Conservation (phyloP, 2,329 filamentous ascomycete genomes). For the Tolypocladium tropicale region DNA sequence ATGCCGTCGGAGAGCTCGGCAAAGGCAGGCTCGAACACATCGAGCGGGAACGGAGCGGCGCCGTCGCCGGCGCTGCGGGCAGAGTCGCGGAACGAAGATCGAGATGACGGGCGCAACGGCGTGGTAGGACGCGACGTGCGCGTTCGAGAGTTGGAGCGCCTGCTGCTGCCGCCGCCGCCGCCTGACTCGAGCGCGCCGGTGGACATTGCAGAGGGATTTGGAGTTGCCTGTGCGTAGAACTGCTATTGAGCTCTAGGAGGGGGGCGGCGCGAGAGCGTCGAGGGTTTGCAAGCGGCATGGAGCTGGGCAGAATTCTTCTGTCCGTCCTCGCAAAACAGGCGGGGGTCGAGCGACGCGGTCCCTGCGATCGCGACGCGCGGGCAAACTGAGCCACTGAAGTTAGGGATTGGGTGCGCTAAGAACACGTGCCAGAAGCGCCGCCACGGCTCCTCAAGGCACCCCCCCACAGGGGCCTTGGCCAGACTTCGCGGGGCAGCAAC, state of each 20-base stretch:
- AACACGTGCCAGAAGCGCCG: not conserved
- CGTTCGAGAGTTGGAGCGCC: conserved; percentile 49
- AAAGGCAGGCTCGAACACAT: conserved; percentile 79
- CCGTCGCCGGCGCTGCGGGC: conserved; percentile 43
- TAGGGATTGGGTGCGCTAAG: not conserved
- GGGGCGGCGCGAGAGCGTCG: not conserved
- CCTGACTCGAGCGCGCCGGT: conserved; percentile 14
- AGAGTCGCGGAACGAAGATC: conserved; percentile 77
- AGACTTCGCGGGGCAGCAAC: not conserved
- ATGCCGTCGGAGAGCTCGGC: conserved; percentile 89
- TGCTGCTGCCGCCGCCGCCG: conserved; percentile 12
- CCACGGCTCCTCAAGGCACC: not conserved
- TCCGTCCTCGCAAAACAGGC: not conserved
- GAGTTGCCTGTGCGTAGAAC: not conserved
- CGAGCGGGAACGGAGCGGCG: conserved; percentile 58
- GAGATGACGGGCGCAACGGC: conserved; percentile 79
- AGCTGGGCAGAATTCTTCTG: not conserved
- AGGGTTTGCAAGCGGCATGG: not conserved
- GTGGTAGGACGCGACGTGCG: conserved; percentile 75
- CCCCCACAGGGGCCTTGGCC: not conserved
- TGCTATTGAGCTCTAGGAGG: not conserved
- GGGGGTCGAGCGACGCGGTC: not conserved
- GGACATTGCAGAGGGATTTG: conserved; percentile 5
- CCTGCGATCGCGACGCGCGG: not conserved
- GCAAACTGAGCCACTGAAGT: not conserved